Evolutionary conservation across 208 protist genomes (phyloP), one percentile per base, ranked within the genome.

Genomic region (Phytomonas francai): DNA sequence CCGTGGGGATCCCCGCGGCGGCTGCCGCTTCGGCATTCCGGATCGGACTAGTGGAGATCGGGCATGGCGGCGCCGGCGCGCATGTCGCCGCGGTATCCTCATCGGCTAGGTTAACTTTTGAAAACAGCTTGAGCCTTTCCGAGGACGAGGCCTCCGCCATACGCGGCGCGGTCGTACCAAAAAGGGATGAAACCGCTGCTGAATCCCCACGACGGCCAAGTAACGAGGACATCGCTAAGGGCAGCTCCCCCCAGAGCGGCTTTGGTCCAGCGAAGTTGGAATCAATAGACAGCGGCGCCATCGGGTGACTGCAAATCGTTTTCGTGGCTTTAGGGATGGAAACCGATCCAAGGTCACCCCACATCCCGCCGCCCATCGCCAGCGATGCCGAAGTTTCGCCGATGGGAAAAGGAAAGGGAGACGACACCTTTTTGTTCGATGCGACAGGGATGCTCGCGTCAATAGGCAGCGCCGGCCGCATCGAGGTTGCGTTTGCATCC

Each of bases 191-290:
- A 42, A 22, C 22, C 45, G 45, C 45, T 25, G 45, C 4, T 4
- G 45, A 19, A 54, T 54, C 11, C 11, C 45, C 19, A 19, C 19
- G 45, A 54, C 45, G 45, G 6, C 45, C 45, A 4, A 54, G 45
- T 3, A 54, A 54, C 19, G 45, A 54, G 3, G 45, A 54, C 45
- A 54, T 54, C 19, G 45, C 19, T 19, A 73, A 71, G 49, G 77
- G 62, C n/a, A 86, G 62, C 33, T 81, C 77, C 49, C 61, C 77
- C 81, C 81, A 83, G 8, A 83, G 72, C 27, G 81, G 72, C 63
- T 72, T 76, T 27, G 76, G 72, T 0, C 75, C 79, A 6, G 72
- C 58, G 3, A 30, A 60, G 5, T 56, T 65, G 62, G 62, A 72
- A 65, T 87, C 81, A 34, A 83, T 77, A 22, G 75, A 73, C n/a